Percentiles rank a stretch among this genome's conserved stretches.
These are phyloP conservation scores for Caloboletus inedulis DNA, from an alignment of 1,284 basidiomycete species.

Conservation along the genomic window DNA sequence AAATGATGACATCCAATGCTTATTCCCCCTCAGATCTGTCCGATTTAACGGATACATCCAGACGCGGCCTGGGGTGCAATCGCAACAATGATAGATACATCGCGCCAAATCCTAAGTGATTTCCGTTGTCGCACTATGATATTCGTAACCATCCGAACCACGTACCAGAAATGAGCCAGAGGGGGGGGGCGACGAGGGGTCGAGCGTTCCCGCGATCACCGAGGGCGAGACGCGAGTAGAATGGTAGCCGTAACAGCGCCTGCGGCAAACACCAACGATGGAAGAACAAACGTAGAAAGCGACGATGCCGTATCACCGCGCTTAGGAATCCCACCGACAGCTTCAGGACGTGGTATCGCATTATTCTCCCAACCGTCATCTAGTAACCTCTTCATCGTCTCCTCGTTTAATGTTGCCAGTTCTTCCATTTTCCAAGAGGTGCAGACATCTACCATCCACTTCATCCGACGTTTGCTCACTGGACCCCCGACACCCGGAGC, in stretches of 20 bases:
- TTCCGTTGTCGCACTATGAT: constrained; percentile 1
- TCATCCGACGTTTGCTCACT: constrained; percentile 78
- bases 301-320: neutral
- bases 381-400: constrained; percentile 55
- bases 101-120: neutral
- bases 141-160: neutral
- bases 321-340: constrained; percentile 36
- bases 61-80: neutral
- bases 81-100: neutral
- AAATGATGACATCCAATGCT: neutral
- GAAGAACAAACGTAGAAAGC: constrained; percentile 16
- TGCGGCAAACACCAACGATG: constrained; percentile 21
- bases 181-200: neutral
- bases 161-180: constrained; percentile 12
- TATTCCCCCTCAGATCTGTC: neutral
- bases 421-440: constrained; percentile 82
- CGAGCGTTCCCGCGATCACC: constrained; percentile 14
- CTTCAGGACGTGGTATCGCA: constrained; percentile 46
- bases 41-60: neutral
- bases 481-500: constrained; percentile 78
- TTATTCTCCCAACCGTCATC: constrained; percentile 70
- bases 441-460: constrained; percentile 92
- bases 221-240: constrained; percentile 16
- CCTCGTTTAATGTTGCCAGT: constrained; percentile 63
- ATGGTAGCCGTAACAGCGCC: constrained; percentile 21